These are phyloP conservation scores for Rhodotorula diobovata DNA, from an alignment of 768 basidiomycete genomes.

Conservation along the genomic window DNA sequence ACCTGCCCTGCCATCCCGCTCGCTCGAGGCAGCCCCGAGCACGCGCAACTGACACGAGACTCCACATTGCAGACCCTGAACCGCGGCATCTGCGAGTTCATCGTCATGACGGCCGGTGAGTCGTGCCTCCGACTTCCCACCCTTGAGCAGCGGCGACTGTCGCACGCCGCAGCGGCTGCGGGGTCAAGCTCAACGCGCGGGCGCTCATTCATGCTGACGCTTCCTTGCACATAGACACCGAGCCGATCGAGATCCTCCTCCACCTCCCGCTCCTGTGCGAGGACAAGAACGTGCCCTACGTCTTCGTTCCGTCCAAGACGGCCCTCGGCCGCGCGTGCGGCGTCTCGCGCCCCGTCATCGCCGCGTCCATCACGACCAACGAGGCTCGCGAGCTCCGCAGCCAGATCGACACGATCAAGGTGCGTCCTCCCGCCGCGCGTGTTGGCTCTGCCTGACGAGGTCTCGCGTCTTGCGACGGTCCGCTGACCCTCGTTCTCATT, in stretches of 20 bases:
- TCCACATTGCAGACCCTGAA: constrained; percentile 50
- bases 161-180: no score
- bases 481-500: background rate
- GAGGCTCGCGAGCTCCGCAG: constrained; percentile 83
- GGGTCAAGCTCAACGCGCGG: background rate
- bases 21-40: no score
- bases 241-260: constrained; percentile 93
- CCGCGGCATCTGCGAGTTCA: constrained; percentile 95
- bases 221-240: constrained; percentile 64
- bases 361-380: constrained; percentile 92
- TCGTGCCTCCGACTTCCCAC: background rate
- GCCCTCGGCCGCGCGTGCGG: constrained; percentile 94
- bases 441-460: background rate
- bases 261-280: constrained; percentile 96
- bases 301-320: constrained; percentile 91
- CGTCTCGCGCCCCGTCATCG: constrained; percentile 88
- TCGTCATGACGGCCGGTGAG: constrained; percentile 69
- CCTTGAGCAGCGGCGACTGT: background rate
- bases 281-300: constrained; percentile 80
- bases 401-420: constrained; percentile 82
- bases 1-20: constrained; percentile 56
- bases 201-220: no score
- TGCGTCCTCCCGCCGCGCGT: background rate
- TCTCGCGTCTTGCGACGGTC: no score
- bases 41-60: background rate